Base-by-base conservation (phyloP, 495 filamentous ascomycete species). In the Letharia lupina region DNA sequence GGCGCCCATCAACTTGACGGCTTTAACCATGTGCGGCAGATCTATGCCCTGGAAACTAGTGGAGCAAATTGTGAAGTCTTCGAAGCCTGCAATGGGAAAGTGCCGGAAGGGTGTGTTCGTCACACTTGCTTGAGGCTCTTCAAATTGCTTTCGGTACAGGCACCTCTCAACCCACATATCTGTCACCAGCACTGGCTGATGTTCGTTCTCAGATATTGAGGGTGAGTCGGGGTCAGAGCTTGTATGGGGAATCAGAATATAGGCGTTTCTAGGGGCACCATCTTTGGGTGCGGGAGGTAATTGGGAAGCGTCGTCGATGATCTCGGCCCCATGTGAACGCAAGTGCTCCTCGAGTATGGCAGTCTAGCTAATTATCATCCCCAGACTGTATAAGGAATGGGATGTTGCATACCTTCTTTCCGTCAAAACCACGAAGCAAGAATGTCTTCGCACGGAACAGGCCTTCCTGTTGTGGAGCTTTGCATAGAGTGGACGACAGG, bases 91-190 rank as follows among this genome's bases (percentile, higher is more conserved):
- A 20, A 96, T 83, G 39, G 87, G 87, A 64, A 89, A 89, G 41
- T 74, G 71, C 9, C 83, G 80, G 66, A 96, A 89, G 2, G 93
- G 92, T 6, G 82, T 87, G 67, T 88, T 90, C 35, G 90, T 83
- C 63, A 90, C 80, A 73, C 93, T 82, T 1, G 84, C 80, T 60
- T 77, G 74, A n/a, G 92, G 91, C 13, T 87, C 78, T 45, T 91
- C 83, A 64, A 91, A 81, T 12, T 74, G 77, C 70, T 89, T 91
- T 20, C 85, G 82, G 70, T 91, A 84, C 42, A 98, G 77, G 73
- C 93, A 98, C 54, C 85, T 81, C 75, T 98, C 94, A 47, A 98
- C 80, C 86, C 93, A 98, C 81, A 93, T 94, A 69, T 96, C 90
- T 13, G 91, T 97, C 47, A 96, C 88, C 54, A 87, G 74, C 44